Evolutionary conservation across 371 early-diverging fungal species (phyloP), one percentile per base, ranked within the genome.

Genomic region (Lichtheimia ramosa): DNA sequence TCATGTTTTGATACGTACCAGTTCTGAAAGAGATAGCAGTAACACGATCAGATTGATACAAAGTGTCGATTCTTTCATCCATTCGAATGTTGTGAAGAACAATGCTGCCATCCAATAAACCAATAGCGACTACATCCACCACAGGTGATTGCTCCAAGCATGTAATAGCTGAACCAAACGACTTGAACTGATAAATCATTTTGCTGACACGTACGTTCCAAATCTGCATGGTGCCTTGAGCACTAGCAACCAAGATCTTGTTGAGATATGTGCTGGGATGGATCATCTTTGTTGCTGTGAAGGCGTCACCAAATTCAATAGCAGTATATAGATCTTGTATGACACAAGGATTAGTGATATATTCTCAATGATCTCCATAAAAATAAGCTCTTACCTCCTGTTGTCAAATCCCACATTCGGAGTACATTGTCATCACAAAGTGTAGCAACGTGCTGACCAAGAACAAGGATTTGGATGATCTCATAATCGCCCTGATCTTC

Each of bases 221-320:
- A 51, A 98, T 79, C 75, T 93, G 92, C 89, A 97, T 83, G 0
- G 81, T 68, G 27, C 96, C 97, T 64, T 97, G 89, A 12, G 82
- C 83, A 64, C 92, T 91, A 21, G 86, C 94, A 14, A 97, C 72
- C 15, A 97, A 77, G 5, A 98, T 75, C 72, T 98, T 98, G 84
- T 98, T 97, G 43, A 97, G 76, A 76, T 97, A 98, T 0, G 98
- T 96, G 77, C 87, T 89, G 28, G 98, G 99, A 63, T 98, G 99
- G 40, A 96, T 72, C 43, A 96, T 73, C 0, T 83, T 62, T 3
- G 92, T 87, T 2, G 88, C 83, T 21, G 82, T 83, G 72, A 97
- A 97, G 5, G 74, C 66, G 8, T 79, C 74, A 56, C 83, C 89
- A 73, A 97, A 94, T 53, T 88, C 83, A 42, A 96, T 81, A 62